A percentile compares a stretch with the other conserved stretches of the same genome.
Evolutionary conservation across 345 rosid genomes (phyloP).

Genomic region (Excoecaria cochinchinensis): DNA sequence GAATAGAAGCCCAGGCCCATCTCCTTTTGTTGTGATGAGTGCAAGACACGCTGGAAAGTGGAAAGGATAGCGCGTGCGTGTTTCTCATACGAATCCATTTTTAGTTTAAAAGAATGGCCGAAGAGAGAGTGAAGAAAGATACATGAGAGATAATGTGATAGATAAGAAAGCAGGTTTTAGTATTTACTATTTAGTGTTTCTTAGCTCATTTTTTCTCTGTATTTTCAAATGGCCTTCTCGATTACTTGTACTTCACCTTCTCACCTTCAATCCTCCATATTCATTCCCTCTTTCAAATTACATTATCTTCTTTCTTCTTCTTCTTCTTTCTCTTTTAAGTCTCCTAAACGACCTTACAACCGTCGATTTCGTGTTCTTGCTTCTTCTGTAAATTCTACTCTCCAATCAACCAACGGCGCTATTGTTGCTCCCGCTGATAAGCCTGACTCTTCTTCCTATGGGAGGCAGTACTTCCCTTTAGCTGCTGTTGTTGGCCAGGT

Average conservation of each 20-base stretch:
- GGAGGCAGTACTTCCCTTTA: constrained; percentile 76
- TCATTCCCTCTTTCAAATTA: constrained; percentile 24
- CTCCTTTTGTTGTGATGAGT: no score
- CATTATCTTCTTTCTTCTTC: constrained; percentile 15
- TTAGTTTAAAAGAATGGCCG: no score
- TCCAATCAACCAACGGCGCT: constrained; percentile 58
- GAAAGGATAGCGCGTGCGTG: neutral
- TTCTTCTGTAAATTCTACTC: constrained; percentile 29
- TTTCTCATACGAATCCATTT: no score
- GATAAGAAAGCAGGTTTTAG: constrained; percentile 2
- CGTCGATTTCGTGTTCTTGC: constrained; percentile 13
- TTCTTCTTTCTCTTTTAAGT: constrained; percentile 11
- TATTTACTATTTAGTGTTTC: no score
- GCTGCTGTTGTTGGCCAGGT: constrained; percentile 99
- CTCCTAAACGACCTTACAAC: constrained; percentile 2
- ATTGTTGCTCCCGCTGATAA: constrained; percentile 18
- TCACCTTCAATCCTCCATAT: constrained; percentile 15
- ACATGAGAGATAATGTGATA: neutral
- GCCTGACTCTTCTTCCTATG: constrained; percentile 43
- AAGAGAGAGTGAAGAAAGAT: no score
- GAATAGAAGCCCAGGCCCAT: no score
- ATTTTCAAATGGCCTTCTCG: constrained; percentile 11
- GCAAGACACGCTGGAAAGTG: no score
- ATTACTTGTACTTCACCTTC: neutral
- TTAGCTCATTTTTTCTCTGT: no score